Base-by-base conservation (phyloP, 305 asterid genomes). In the Rubia occidens region DNA sequence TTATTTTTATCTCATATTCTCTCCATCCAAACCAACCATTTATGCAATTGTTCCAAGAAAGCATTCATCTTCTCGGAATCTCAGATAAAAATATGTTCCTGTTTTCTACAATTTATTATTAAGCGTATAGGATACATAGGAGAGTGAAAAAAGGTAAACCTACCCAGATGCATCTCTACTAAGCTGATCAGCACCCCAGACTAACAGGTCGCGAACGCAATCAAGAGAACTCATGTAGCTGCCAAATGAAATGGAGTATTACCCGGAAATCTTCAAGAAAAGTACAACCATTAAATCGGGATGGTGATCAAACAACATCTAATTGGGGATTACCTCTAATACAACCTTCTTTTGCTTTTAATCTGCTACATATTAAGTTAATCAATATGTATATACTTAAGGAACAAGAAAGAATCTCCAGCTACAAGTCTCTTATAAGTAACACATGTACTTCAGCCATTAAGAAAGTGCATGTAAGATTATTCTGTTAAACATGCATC, bases 161-260 rank as follows among this genome's bases (percentile, higher is more conserved):
- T 93, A 90, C 98, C 97, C 96, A 2, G 95, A 88, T 58, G 95
- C 79, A 66, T 93, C 98, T 87, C 96, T 82, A 21, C 86, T 95
- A 71, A 81, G 81, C 35, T 96, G 86, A 78, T 90, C 96, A 2
- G 95, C 96, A 20, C 98, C 97, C 97, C 95, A 87, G 68, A 97
- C 97, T 67, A 92, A 80, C 79, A 92, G 79, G 60, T 89, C 91
- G 24, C 96, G 86, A 60, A 91, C 73, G 74, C 95, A 91, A 79
- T 91, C 98, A 69, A 91, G 85, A 67, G 98, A 93, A 40, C 97
- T 45, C 90, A 84, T 79, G 96, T 84, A 60, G 98, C 98, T 76
- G 97, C 97, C 82, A 93, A 85, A 83, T 93, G 98, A 78, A 93
- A 95, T 43, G 97, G 95, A 66, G 96, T 87, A 75, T 97, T 93